These are phyloP conservation scores for Hawksworthiomyces lignivorus DNA, from an alignment of 2,329 filamentous ascomycete genomes.

Conservation along the genomic window DNA sequence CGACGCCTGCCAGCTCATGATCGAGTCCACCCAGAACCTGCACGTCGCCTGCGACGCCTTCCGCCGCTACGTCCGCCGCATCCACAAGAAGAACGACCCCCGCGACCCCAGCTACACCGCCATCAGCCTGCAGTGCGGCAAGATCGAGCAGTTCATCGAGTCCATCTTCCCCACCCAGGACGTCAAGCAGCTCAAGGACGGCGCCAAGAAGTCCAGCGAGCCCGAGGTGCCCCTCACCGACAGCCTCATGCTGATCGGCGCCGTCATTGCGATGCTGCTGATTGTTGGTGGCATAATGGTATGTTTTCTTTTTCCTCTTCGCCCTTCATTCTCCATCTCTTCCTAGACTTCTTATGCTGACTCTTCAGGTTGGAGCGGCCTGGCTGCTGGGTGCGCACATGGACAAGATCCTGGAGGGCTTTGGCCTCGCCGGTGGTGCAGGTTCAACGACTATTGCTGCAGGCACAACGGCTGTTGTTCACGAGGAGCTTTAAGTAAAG, in stretches of 20 bases:
- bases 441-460: neutral
- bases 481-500: constrained; percentile 29
- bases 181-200: constrained; percentile 47
- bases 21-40: constrained; percentile 86
- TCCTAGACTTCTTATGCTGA: no score
- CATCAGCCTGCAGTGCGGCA: constrained; percentile 84
- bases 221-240: constrained; percentile 48
- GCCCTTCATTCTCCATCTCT: neutral
- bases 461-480: constrained; percentile 11
- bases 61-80: constrained; percentile 66
- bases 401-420: constrained; percentile 53
- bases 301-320: constrained; percentile 27
- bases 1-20: constrained; percentile 85
- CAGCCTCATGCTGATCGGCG: constrained; percentile 55
- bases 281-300: constrained; percentile 76
- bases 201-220: constrained; percentile 33
- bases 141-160: constrained; percentile 95
- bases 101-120: constrained; percentile 86
- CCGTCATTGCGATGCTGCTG: constrained; percentile 60
- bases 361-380: constrained; percentile 60
- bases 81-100: constrained; percentile 90
- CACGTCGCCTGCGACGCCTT: constrained; percentile 75
- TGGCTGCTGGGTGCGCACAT: constrained; percentile 78
- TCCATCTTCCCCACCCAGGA: constrained; percentile 82
- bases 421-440: neutral